These are phyloP conservation scores for Podospora appendiculata DNA, from an alignment of 495 filamentous ascomycete genomes.

Conservation along the genomic window DNA sequence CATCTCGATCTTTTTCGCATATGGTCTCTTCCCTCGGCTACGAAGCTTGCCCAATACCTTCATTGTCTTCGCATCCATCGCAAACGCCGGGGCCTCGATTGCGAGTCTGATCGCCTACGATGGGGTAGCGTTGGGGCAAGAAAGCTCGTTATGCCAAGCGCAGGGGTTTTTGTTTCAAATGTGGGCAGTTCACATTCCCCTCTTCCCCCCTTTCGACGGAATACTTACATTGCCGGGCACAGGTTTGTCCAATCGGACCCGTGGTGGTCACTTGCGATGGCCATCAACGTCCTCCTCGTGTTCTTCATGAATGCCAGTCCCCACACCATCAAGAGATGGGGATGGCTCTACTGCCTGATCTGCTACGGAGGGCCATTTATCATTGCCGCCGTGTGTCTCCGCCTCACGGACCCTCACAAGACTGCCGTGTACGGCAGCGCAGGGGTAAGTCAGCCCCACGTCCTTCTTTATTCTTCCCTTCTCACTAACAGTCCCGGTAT, in stretches of 20 bases:
- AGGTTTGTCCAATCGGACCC: slow-evolving; percentile 51
- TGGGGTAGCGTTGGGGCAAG: slow-evolving; percentile 37
- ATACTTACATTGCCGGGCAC: neutral
- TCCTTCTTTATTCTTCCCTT: neutral
- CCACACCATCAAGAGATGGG: slow-evolving; percentile 52
- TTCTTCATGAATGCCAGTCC: slow-evolving; percentile 68
- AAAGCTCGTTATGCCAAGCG: slow-evolving; percentile 56
- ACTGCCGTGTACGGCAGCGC: slow-evolving; percentile 61
- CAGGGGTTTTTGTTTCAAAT: slow-evolving; percentile 67
- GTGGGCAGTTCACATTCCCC: slow-evolving; percentile 14
- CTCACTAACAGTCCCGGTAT: neutral
- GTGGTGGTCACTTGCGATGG: slow-evolving; percentile 66
- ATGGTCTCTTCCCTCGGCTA: slow-evolving; percentile 43
- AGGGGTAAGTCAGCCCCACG: slow-evolving; percentile 24
- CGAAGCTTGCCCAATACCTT: slow-evolving; percentile 71
- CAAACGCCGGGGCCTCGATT: slow-evolving; percentile 63
- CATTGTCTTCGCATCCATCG: slow-evolving; percentile 68
- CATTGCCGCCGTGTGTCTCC: slow-evolving; percentile 56
- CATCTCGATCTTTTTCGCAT: slow-evolving; percentile 60
- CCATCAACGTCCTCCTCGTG: slow-evolving; percentile 74
- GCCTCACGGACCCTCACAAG: slow-evolving; percentile 37
- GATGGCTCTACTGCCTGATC: slow-evolving; percentile 59
- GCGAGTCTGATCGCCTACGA: slow-evolving; percentile 56
- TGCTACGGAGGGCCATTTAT: slow-evolving; percentile 71
- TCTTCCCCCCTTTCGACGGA: neutral